phyloP scores from a whole-genome alignment of 1,284 basidiomycete genomes.

The Phlebopus sp. region DNA sequence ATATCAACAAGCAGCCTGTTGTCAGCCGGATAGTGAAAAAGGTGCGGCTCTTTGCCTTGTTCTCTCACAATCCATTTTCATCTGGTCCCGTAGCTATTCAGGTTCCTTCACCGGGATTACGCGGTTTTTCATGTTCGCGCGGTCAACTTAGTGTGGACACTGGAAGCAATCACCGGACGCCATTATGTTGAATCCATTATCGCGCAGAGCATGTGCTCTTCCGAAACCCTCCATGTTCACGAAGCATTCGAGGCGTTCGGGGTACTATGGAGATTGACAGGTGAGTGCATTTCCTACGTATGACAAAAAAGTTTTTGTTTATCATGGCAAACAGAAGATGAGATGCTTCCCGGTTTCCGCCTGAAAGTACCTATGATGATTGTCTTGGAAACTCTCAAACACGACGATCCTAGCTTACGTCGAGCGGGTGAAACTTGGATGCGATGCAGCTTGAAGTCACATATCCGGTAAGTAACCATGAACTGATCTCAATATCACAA shows the following conservation, averaged over 20 bases:
- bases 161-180: slow-evolving; percentile 63
- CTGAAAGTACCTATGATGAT: slow-evolving; percentile 86
- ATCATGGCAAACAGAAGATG: slow-evolving; percentile 63
- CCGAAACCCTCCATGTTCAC: slow-evolving; percentile 45
- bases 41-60: slow-evolving; percentile 29
- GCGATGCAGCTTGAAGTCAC: slow-evolving; percentile 89
- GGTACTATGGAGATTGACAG: slow-evolving; percentile 86
- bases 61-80: slow-evolving; percentile 1
- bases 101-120: slow-evolving; percentile 67
- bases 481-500: not conserved
- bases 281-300: slow-evolving; percentile 40
- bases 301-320: slow-evolving; percentile 6
- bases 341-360: slow-evolving; percentile 72
- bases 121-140: slow-evolving; percentile 80
- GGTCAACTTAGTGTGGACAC: slow-evolving; percentile 83
- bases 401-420: slow-evolving; percentile 68
- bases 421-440: slow-evolving; percentile 93
- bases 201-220: slow-evolving; percentile 63
- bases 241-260: slow-evolving; percentile 87
- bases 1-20: slow-evolving; percentile 51
- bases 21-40: slow-evolving; percentile 57
- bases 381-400: slow-evolving; percentile 80
- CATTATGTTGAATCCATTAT: slow-evolving; percentile 77
- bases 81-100: slow-evolving; percentile 55
- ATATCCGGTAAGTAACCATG: slow-evolving; percentile 63